Percentiles rank a stretch among this genome's conserved stretches.
These are phyloP conservation scores for Diplocarpon rosae DNA, from an alignment of 2,329 filamentous ascomycete genomes.

Conservation along the genomic window DNA sequence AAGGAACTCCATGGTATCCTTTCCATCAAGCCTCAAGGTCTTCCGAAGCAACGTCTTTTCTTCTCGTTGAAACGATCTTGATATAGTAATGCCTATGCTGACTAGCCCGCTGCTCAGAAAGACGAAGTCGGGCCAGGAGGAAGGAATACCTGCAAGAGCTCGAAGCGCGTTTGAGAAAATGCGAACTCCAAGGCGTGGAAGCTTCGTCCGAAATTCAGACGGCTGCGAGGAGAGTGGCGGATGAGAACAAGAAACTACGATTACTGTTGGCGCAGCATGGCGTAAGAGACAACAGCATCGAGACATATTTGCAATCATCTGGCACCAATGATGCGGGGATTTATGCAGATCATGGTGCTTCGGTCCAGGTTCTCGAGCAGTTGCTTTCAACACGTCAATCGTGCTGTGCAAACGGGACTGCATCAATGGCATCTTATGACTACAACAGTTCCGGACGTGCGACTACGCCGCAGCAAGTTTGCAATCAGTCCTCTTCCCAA, in stretches of 20 bases:
- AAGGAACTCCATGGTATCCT: no score
- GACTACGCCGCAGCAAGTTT: slow-evolving; percentile 17
- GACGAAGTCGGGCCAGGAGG: slow-evolving; percentile 60
- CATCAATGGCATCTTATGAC: slow-evolving; percentile 8
- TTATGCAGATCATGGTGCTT: slow-evolving; percentile 8
- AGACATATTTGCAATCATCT: slow-evolving; percentile 17
- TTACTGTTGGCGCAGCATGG: slow-evolving; percentile 47
- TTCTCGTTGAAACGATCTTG: not conserved
- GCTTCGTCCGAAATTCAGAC: slow-evolving; percentile 62
- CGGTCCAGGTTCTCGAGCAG: slow-evolving; percentile 22
- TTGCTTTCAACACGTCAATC: slow-evolving; percentile 19
- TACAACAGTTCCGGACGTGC: slow-evolving; percentile 18
- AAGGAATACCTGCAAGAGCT: slow-evolving; percentile 65
- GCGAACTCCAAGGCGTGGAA: slow-evolving; percentile 54
- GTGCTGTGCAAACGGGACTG: slow-evolving; percentile 14
- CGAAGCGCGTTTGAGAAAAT: slow-evolving; percentile 51
- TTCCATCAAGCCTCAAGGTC: no score
- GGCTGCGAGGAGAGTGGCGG: slow-evolving; percentile 55
- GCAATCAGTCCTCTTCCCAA: slow-evolving; percentile 17
- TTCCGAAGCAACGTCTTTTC: no score
- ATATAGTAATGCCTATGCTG: not conserved
- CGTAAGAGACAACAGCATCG: slow-evolving; percentile 43
- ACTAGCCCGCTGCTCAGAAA: slow-evolving; percentile 66
- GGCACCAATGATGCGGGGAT: slow-evolving; percentile 8
- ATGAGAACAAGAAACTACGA: slow-evolving; percentile 57